Base-by-base conservation (phyloP, 2,329 filamentous ascomycete genomes). In the Eutypella sp. region DNA sequence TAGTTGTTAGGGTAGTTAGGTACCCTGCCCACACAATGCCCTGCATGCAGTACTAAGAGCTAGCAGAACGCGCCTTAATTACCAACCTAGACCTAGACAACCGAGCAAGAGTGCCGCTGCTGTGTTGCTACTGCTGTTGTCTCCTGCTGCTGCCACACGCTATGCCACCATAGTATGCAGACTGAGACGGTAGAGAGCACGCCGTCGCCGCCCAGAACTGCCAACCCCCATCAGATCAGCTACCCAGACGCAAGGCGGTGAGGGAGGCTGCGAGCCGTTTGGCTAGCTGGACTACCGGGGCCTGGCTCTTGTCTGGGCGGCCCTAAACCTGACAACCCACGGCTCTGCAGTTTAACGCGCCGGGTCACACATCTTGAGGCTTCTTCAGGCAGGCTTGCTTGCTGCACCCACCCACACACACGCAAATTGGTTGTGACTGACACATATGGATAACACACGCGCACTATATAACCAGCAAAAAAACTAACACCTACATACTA, bases 261-360 rank as follows among this genome's bases (percentile, higher is more conserved):
- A 64, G 55, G 50, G 40, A 61, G 61, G 61, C 58, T 61, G 57
- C 48, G 54, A 65, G 62, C 60, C 62, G 63, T 65, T 65, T 65
- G 63, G 63, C 56, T 59, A 51, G 42, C 41, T 19, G 3, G 34
- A n/a, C 11, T 8, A 13, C 36, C 36, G 7, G 31, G 31, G 10
- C 15, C n/a, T n/a, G n/a, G n/a, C n/a, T n/a, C n/a, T n/a, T 7
- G 29, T 41, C 42, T 53, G 48, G 53, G 52, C 58, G 58, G 57
- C 51, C 49, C n/a, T n/a, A 51, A 53, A 53, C 55, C 55, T 52
- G 55, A 57, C 52, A 57, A 58, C 56, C 54, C 53, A 54, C 41
- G 49, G 45, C 22, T 37, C 48, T 48, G 39, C 48, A 53, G 52
- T 54, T 47, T 51, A 55, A 29, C 25, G 13, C 45, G 44, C 43